These are phyloP conservation scores for Hyphopichia wangnamkhiaoensis DNA, from an alignment of 1,139 yeast genomes.

Conservation along the genomic window DNA sequence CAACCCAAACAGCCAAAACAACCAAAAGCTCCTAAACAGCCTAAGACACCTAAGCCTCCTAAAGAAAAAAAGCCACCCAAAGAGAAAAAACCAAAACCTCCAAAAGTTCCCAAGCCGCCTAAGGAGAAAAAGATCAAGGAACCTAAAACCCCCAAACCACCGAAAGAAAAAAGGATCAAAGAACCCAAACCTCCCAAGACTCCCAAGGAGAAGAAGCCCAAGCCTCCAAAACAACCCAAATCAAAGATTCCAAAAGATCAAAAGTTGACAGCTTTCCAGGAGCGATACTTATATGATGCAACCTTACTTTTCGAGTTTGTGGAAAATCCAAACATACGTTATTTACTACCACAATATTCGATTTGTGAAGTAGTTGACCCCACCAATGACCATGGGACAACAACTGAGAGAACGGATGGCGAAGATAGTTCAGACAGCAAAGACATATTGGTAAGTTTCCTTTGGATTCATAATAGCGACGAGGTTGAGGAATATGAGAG, in stretches of 20 bases:
- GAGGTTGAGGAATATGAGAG: constrained; percentile 52
- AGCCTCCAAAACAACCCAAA: constrained; percentile 21
- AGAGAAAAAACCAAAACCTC: constrained; percentile 20
- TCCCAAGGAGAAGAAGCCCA: constrained; percentile 24
- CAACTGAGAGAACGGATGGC: constrained; percentile 17
- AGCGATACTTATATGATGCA: constrained; percentile 64
- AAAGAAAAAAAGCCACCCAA: constrained; percentile 25
- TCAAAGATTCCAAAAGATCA: constrained; percentile 40
- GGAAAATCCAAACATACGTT: constrained; percentile 78
- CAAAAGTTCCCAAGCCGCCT: constrained; percentile 19
- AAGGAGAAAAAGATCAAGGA: constrained; percentile 11
- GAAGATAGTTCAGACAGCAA: constrained; percentile 31
- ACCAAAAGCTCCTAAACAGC: constrained; percentile 16
- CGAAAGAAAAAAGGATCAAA: constrained; percentile 23
- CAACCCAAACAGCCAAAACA: constrained; percentile 11
- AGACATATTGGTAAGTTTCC: constrained; percentile 64
- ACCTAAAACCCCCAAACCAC: constrained; percentile 18
- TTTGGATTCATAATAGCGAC: constrained; percentile 57
- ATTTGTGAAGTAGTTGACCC: constrained; percentile 61
- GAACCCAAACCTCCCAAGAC: constrained; percentile 21
- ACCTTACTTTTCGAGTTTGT: constrained; percentile 81
- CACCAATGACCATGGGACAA: constrained; percentile 9
- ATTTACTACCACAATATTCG: constrained; percentile 71
- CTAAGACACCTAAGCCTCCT: constrained; percentile 19
- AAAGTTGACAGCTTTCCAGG: constrained; percentile 74